Evolutionary conservation across 2,329 filamentous ascomycete species (phyloP), one percentile per base, ranked within the genome.

Genomic region (Lithohypha guttulata): DNA sequence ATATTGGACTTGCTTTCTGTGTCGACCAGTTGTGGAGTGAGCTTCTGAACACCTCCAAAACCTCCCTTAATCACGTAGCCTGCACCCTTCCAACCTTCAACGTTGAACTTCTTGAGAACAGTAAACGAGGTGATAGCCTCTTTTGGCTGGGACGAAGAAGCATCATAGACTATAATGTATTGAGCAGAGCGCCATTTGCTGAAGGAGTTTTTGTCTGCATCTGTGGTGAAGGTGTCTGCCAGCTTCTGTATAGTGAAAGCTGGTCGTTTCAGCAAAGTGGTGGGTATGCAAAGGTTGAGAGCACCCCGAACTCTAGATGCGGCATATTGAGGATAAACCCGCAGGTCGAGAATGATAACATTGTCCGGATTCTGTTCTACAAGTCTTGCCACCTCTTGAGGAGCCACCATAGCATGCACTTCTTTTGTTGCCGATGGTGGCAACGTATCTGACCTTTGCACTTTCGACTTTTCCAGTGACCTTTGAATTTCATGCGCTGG

Each of bases 251-350:
- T 73, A 51, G 89, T 89, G 60, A 93, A 96, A 0, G 86, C 93
- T 1, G 84, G 79, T 34, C 91, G 73, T 60, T 96, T 96, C 13
- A 98, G 64, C 10, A 98, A 65, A 0, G 89, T 96, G 0, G 91
- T 96, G 0, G 91, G 91, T 44, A 96, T 93, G 55, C 91, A 96
- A 4, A 98, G 67, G 55, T 93, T 96, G 21, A 98, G 63, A 1
- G 89, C 84, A n/a, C 80, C 79, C 34, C 70, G 65, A 39, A 96
- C 82, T 20, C 83, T 77, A 15, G 82, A 79, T 31, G 75, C 70
- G 1, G 78, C 73, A 55, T 81, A 95, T 49, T 89, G 84, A 14
- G 86, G 85, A 19, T 80, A 84, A 0, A 93, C 86, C 26, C 91
- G 77, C 15, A 96, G 73, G 57, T 98, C 91, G 3, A 98, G 65